These are phyloP conservation scores for Acer negundo DNA, from an alignment of 345 rosid species.

Conservation along the genomic window DNA sequence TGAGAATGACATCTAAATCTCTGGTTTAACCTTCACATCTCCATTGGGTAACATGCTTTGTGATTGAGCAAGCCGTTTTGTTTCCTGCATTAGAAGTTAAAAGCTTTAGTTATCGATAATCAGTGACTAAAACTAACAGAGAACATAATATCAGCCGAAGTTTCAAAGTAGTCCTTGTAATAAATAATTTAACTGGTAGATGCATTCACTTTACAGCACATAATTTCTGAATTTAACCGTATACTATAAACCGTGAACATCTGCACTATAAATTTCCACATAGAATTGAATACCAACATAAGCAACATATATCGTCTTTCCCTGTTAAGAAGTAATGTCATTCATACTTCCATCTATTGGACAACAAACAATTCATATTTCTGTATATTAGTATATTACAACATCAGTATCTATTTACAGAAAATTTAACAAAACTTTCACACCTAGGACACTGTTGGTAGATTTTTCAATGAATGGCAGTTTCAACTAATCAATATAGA, in stretches of 20 bases:
- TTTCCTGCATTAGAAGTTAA: conserved; percentile 54
- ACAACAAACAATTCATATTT: not conserved
- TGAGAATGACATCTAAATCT: conserved; percentile 36
- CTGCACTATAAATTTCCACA: not conserved
- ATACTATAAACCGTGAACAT: not conserved
- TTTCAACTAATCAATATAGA: not conserved
- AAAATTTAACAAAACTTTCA: not conserved
- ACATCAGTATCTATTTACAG: not conserved
- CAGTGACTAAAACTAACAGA: not conserved
- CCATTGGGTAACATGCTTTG: conserved; percentile 85
- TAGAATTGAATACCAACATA: not conserved
- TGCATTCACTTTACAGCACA: not conserved
- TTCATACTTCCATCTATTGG: not conserved
- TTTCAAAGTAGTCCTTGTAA: not conserved
- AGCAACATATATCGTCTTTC: not conserved
- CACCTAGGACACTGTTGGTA: not conserved
- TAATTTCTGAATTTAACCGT: not conserved
- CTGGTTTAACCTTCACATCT: conserved; percentile 73
- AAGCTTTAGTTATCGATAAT: not conserved
- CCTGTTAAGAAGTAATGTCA: not conserved
- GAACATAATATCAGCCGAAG: not conserved
- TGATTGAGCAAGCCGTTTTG: conserved; percentile 70
- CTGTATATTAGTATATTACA: not conserved
- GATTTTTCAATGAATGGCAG: not conserved
- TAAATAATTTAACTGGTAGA: not conserved